Base-by-base conservation (phyloP, 352 stramenopile species). In the Peronosclerospora sorghi region DNA sequence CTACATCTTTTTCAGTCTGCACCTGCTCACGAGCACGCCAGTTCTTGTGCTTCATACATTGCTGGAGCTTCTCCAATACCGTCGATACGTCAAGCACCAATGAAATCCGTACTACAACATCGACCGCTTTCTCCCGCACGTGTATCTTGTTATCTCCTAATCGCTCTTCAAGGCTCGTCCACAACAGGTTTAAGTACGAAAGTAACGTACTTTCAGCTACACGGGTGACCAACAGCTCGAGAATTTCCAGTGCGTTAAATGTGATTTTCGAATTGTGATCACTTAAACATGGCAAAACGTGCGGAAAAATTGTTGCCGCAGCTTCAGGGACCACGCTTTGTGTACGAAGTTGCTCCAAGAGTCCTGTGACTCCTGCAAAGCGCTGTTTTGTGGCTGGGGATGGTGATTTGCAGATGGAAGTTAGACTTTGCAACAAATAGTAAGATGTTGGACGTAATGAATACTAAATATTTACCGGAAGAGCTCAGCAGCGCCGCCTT, bases 181-280 rank as follows among this genome's bases (percentile, higher is more conserved):
- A 92, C 7, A 92, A 56, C 29, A 60, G 36, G 37, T 85, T 86
- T 14, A 82, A 68, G 41, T 73, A 71, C 28, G 47, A 54, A 28
- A 66, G 73, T 21, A 84, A 45, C 6, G 65, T 62, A 17, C 40
- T 41, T 26, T 83, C 65, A 2, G 67, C 27, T 41, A 83, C 63
- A 32, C 55, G 63, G 15, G 48, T 32, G 17, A 89, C 48, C 44
- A 86, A 18, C 18, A 82, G 34, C 23, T 74, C 65, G 17, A 87
- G 52, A 23, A 80, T 76, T 40, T 84, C 65, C 43, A 92, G 65
- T 41, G 74, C 66, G 1, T 65, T 65, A 15, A 71, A 48, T 18
- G 76, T 63, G 21, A 92, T 69, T 51, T 92, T 92, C 20, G 77
- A 81, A 61, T 92, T 92, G 61, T 90, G 71, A 47, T 90, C 80